Evolutionary conservation across 176 grass and related monocot species (phyloP), one percentile per base, ranked within the genome.

Genomic region (Lolium perenne): DNA sequence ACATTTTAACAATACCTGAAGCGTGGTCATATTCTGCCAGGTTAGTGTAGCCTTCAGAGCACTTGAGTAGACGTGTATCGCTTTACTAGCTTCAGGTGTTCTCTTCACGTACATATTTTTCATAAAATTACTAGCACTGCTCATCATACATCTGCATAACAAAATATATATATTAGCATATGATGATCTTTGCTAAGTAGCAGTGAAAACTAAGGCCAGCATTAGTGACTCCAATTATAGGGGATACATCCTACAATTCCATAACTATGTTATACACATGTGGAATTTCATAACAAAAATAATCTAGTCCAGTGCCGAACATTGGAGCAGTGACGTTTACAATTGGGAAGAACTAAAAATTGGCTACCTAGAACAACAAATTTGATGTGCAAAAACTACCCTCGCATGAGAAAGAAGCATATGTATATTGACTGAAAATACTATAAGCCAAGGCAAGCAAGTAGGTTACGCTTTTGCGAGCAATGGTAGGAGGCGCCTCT

Each of bases 51-150:
- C 94, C 84, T 99, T 99, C 70, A 99, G 86, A 88, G 94, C 94
- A 92, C 97, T 99, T 48, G 97, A 99, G 82, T 99, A 96, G 84
- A 99, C 90, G 11, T 96, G 97, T 81, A 99, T 82, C 65, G 84
- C 83, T 86, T 99, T 99, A 80, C 83, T 93, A 50, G 84, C 60
- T 84, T 99, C 94, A 76, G 97, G 90, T 71, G 93, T 99, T 65
- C 86, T 95, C 48, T 91, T 82, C 51, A 95, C 86, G 72, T 94
- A 99, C 80, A 96, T 83, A 14, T 59, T 91, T 86, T 99, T 99
- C 90, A 99, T 82, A 83, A 91, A 99, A 62, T 99, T 99, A 57
- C 79, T 85, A 82, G 94, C 90, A 90, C 88, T 91, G 84, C 87
- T 96, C 92, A 92, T 90, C 76, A 86, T 88, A 88, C 97, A 99